phyloP scores from a whole-genome alignment of 164 flowering plant genomes.

The Annona squamosa region DNA sequence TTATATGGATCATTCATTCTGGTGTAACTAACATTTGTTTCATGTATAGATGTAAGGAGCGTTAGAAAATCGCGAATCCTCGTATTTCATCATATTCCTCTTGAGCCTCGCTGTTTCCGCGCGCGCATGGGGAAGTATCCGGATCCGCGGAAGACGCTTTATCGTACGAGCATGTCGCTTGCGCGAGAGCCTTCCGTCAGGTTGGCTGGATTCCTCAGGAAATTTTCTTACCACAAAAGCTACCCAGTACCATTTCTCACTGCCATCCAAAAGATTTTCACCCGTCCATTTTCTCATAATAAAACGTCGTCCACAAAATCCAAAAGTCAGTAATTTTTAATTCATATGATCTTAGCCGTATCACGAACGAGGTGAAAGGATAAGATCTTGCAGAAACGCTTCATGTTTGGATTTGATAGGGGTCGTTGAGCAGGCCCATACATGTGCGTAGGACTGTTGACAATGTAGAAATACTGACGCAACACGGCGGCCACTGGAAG shows the following conservation, averaged over 20 bases:
- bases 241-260: background rate
- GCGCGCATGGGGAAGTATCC: too few species aligned
- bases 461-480: background rate
- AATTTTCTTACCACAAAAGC: too few species aligned
- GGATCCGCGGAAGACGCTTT: too few species aligned
- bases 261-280: background rate
- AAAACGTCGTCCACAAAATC: background rate
- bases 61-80: too few species aligned
- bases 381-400: background rate
- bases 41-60: too few species aligned
- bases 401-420: background rate
- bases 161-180: too few species aligned
- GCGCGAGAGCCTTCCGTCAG: background rate
- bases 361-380: background rate
- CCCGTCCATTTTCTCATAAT: background rate
- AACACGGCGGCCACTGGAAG: background rate
- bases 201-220: background rate
- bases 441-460: background rate
- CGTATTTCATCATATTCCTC: too few species aligned
- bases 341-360: background rate
- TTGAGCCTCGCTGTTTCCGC: too few species aligned
- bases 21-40: too few species aligned
- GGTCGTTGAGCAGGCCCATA: background rate
- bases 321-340: too few species aligned
- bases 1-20: too few species aligned